A percentile compares a stretch with the other conserved stretches of the same genome.
Conservation (phyloP, 495 filamentous ascomycete genomes). For the Amorphotheca resinae region DNA sequence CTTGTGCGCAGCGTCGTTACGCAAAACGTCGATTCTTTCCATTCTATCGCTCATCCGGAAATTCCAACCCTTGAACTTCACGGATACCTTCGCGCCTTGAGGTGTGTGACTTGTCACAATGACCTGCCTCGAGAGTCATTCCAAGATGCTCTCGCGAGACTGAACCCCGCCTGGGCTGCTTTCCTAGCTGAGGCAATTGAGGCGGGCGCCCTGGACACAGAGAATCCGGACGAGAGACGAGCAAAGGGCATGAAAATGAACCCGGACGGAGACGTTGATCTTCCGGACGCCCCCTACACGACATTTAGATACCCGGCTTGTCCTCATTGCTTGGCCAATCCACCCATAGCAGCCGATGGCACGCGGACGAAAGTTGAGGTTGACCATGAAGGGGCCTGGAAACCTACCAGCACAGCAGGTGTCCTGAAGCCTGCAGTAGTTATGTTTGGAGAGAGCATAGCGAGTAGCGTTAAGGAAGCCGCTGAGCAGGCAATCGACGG, state of each 20-base stretch:
- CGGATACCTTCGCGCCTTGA: conserved; percentile 69
- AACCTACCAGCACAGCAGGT: conserved; percentile 52
- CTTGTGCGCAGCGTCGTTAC: conserved; percentile 70
- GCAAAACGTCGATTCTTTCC: conserved; percentile 95
- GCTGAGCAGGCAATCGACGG: conserved; percentile 71
- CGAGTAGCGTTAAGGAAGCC: conserved; percentile 48
- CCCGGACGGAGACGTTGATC: conserved; percentile 87
- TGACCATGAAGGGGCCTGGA: conserved; percentile 74
- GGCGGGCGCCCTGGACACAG: conserved; percentile 61
- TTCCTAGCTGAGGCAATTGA: conserved; percentile 61
- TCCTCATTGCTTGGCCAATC: conserved; percentile 59
- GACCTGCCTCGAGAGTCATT: conserved; percentile 57
- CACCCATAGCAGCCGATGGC: conserved; percentile 48
- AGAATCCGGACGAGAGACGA: conserved; percentile 58
- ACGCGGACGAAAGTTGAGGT: conserved; percentile 47
- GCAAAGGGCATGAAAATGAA: conserved; percentile 67
- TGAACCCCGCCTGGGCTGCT: conserved; percentile 80
- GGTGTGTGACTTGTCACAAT: conserved; percentile 66
- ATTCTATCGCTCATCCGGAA: conserved; percentile 61
- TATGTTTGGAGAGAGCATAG: conserved; percentile 92
- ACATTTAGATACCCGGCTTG: conserved; percentile 89
- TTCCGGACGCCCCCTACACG: conserved; percentile 76
- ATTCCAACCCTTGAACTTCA: conserved; percentile 76
- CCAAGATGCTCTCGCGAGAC: conserved; percentile 56
- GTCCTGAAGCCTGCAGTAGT: conserved; percentile 83